Base-by-base conservation (phyloP, 2,329 filamentous ascomycete species). In the Fusarium albidum region DNA sequence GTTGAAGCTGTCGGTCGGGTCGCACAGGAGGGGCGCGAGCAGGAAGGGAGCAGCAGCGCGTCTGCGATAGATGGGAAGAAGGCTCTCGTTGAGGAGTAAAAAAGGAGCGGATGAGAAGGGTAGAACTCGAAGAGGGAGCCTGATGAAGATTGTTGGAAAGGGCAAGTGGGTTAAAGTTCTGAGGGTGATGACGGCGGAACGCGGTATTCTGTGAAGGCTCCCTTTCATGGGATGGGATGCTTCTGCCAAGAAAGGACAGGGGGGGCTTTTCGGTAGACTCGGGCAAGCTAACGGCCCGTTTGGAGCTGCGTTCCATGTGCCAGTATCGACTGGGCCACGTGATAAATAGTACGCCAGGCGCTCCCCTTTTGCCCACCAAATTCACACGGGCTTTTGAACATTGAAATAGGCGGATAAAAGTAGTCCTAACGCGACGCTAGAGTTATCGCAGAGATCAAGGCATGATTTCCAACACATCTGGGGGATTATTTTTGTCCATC, bases 101-200 rank as follows among this genome's bases (percentile, higher is more conserved):
- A 55, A 62, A 70, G 64, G 67, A 70, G 64, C 35, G 68, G 67
- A 69, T 62, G 58, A 55, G 51, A 53, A 65, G 41, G n/a, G 49
- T 50, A 37, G 50, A 59, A 44, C 33, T 21, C 47, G 51, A 55
- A 65, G 50, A 49, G 40, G 40, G 47, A 44, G 39, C 37, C 43
- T n/a, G 21, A 7, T 21, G 38, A 42, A 41, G 48, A 54, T 53
- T 55, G 29, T 56, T 51, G 52, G 47, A 39, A 35, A 51, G 43
- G 39, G 45, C 11, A 8, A 26, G 27, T 45, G 26, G 26, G 26
- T 31, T 43, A 38, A 43, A 43, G 40, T 34, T 43, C 59, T 41
- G 43, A 49, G 45, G 47, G 61, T 50, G 58, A 64, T 55, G 59
- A 61, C 52, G 18, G 48, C 46, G 57, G 47, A 54, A 59, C 43